Base-by-base conservation (phyloP, 352 stramenopile species). In the Globisporangium heterothallicum region DNA sequence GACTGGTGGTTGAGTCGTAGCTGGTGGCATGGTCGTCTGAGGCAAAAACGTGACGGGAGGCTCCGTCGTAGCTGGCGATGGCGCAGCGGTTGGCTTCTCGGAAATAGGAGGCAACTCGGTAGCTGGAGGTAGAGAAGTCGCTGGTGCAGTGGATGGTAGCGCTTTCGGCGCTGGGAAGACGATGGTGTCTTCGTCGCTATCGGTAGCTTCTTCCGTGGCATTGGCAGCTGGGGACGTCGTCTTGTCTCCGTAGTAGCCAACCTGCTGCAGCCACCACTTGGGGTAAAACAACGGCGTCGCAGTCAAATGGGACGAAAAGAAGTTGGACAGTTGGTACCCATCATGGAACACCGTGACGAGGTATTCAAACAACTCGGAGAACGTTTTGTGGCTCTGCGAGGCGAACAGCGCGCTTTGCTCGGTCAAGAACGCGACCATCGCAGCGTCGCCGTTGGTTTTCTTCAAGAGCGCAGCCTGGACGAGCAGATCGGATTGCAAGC, bases 311-410 rank as follows among this genome's bases (percentile, higher is more conserved):
- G 59, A 38, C 18, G 68, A 58, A 35, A 72, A 66, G 6, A 90
- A 74, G 56, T 71, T 65, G 8, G 72, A 77, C 38, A 90, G 61
- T 42, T 87, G 63, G 61, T 89, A 94, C 25, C 80, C 80, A 36
- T 94, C 83, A 66, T 94, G 83, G 68, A 91, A 91, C 4, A 72
- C 59, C n/a, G 78, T 88, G 19, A 86, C 68, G 12, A 94, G 61
- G 42, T 76, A 70, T 45, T 72, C 53, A 43, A 94, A 92, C n/a
- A 94, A 64, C 27, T 74, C 59, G 4, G 52, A 63, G 19, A 81
- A 88, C 16, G 74, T 67, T 26, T 14, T 47, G 46, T 86, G 76
- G 48, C 71, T 84, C 9, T 74, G 68, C 40, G 61, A 63, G 14
- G 80, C 74, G 30, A 86, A 77, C 12, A 50, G 53, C 7, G 72